Conservation (phyloP, 805 yeast species). For the Grigorovia transvaalensis region DNA sequence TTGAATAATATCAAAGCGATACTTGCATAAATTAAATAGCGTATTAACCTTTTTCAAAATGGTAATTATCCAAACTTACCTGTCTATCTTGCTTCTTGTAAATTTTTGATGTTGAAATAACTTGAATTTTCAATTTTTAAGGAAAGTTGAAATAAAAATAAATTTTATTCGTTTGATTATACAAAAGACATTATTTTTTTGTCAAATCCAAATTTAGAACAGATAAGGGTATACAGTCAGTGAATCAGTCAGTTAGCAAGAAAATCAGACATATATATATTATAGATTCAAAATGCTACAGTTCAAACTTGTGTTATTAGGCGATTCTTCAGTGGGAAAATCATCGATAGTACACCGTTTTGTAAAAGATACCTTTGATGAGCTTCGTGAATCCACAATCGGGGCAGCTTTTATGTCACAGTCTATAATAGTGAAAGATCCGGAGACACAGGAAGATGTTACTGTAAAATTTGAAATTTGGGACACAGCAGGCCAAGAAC, state of each 20-base stretch:
- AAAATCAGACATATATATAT: too few relatives aligned
- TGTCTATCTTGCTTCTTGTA: too few relatives aligned
- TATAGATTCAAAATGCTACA: conserved; percentile 27
- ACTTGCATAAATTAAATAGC: background rate
- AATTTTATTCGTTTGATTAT: background rate
- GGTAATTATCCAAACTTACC: too few relatives aligned
- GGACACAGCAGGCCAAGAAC: conserved; percentile 97
- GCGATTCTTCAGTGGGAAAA: conserved; percentile 80
- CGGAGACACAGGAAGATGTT: conserved; percentile 16
- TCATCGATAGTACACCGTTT: conserved; percentile 75
- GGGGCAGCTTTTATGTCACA: conserved; percentile 98
- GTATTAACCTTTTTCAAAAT: too few relatives aligned
- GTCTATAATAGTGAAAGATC: conserved; percentile 35
- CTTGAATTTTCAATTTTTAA: background rate
- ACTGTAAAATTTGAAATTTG: conserved; percentile 55
- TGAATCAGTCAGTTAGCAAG: background rate
- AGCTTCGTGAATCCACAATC: conserved; percentile 77
- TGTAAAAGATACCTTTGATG: conserved; percentile 63
- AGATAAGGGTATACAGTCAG: background rate
- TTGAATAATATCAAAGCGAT: background rate
- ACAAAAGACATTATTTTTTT: too few relatives aligned
- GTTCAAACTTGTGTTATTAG: conserved; percentile 63
- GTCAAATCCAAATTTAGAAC: background rate
- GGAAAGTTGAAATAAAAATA: background rate
- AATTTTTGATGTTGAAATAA: background rate